Evolutionary conservation across 2,329 filamentous ascomycete genomes (phyloP).

Genomic region (Cladosporium sp.): DNA sequence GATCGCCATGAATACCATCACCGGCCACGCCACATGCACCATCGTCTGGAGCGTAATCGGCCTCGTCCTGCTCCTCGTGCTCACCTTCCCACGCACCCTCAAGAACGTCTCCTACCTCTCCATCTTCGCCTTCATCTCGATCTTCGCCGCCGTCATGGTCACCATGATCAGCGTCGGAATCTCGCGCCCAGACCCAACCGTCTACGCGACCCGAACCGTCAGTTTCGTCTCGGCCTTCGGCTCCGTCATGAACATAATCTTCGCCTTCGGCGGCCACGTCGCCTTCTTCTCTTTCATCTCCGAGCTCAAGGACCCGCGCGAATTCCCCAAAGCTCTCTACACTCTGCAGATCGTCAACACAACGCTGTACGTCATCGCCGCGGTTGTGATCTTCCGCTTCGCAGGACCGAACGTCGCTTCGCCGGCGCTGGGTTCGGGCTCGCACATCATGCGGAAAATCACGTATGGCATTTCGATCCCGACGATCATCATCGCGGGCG

Average conservation of each 20-base stretch:
- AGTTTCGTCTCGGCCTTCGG: constrained; percentile 59
- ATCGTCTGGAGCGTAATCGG: constrained; percentile 66
- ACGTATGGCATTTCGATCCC: constrained; percentile 70
- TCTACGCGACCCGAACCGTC: constrained; percentile 39
- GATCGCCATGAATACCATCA: constrained; percentile 70
- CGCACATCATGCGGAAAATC: constrained; percentile 58
- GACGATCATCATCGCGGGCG: constrained; percentile 70
- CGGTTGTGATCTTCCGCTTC: constrained; percentile 68
- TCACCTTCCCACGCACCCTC: constrained; percentile 64
- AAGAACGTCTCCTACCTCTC: constrained; percentile 66
- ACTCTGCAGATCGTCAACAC: constrained; percentile 63
- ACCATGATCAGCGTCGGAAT: constrained; percentile 68
- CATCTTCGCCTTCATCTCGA: constrained; percentile 54
- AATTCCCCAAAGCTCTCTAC: constrained; percentile 64
- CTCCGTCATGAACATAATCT: constrained; percentile 68
- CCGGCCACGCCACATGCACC: constrained; percentile 63
- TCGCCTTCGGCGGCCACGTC: constrained; percentile 66
- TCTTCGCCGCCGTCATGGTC: constrained; percentile 64
- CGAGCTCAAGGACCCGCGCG: constrained; percentile 63
- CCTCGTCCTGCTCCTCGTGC: constrained; percentile 58
- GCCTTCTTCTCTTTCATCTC: constrained; percentile 68
- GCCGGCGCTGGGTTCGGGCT: constrained; percentile 66
- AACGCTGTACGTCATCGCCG: constrained; percentile 63
- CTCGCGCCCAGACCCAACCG: constrained; percentile 43
- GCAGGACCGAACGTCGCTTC: constrained; percentile 62